Percentiles rank a stretch among this genome's conserved stretches.
Conservation (phyloP, 108 stramenopile species). For the Fragilaria radians region DNA sequence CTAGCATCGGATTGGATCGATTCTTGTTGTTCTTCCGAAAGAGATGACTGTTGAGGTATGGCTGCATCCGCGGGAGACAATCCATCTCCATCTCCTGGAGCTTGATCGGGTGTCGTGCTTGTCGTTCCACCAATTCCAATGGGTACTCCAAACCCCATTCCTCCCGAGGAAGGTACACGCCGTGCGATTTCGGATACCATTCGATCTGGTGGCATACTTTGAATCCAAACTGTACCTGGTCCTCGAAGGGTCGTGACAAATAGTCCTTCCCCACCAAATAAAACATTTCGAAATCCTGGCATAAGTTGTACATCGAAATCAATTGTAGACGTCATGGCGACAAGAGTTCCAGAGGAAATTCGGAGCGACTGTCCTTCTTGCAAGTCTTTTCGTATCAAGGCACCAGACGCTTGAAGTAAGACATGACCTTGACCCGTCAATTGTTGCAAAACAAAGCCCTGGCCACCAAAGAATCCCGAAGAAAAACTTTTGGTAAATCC, state of each 20-base stretch:
- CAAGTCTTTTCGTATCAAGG: slow-evolving; percentile 48
- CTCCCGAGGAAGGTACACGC: slow-evolving; percentile 64
- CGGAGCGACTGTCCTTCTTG: slow-evolving; percentile 70
- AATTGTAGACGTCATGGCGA: slow-evolving; percentile 64
- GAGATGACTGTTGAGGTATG: slow-evolving; percentile 27
- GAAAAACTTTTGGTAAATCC: slow-evolving; percentile 71
- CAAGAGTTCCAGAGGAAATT: slow-evolving; percentile 74
- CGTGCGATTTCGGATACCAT: slow-evolving; percentile 85
- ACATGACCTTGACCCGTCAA: slow-evolving; percentile 76
- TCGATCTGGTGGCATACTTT: slow-evolving; percentile 87
- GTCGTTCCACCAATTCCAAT: slow-evolving; percentile 45
- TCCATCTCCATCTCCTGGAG: slow-evolving; percentile 10
- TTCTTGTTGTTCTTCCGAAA: slow-evolving; percentile 63
- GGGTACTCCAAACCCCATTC: slow-evolving; percentile 32
- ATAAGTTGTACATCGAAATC: slow-evolving; percentile 78
- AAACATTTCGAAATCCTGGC: slow-evolving; percentile 76
- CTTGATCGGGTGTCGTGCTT: slow-evolving; percentile 10
- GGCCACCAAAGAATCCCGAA: slow-evolving; percentile 85
- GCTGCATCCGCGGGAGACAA: slow-evolving; percentile 2
- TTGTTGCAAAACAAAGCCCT: slow-evolving; percentile 85
- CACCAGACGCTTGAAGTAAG: slow-evolving; percentile 79
- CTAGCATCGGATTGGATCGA: slow-evolving; percentile 67
- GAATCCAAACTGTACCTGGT: slow-evolving; percentile 74
- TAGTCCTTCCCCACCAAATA: slow-evolving; percentile 88
- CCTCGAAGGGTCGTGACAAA: slow-evolving; percentile 81